Base-by-base conservation (phyloP, 345 rosid species). In the Citrus sp. region DNA sequence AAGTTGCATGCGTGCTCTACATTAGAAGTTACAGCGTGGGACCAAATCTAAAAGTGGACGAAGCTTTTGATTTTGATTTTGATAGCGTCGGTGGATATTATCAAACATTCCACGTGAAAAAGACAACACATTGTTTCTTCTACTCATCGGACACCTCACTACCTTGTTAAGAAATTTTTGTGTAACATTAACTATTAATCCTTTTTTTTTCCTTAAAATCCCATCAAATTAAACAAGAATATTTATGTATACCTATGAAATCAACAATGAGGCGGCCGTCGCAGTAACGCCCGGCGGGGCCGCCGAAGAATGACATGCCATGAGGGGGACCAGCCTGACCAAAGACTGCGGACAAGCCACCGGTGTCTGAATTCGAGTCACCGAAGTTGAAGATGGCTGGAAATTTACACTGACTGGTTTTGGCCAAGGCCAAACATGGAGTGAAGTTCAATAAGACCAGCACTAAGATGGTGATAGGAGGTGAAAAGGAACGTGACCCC, bases 321-420 rank as follows among this genome's bases (percentile, higher is more conserved):
- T 88, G 82, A 51, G 97, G 98, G 9, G 91, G 86, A 34, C 80
- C 86, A 19, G 93, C 94, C 69, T 90, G 98, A 22, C 98, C 98
- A 37, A 90, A 93, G 21, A 85, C 93, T 0, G 98, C 95, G 0
- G 98, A 95, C 78, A 93, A 83, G 76, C 98, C 94, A 9, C 98
- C 98, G 38, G 97, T 95, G 77, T 92, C 98, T 38, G 98, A 95
- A 79, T 95, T 95, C 0, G 98, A 95, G 87, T 95, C 98, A 1
- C 98, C 97, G 12, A 95, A 93, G 90, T 95, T 93, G 83, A 90
- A 93, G 72, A 93, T 88, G 34, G 94, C 99, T 4, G 94, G 97
- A 51, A 92, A 87, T 37, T 82, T 38, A 19, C 94, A 92, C 46
- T 67, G 1, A 6, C 78, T 7, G 67, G 59, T 54, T 59, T 22